These are phyloP conservation scores for Rhodotorula sp. DNA, from an alignment of 1,284 basidiomycete species.

Conservation along the genomic window DNA sequence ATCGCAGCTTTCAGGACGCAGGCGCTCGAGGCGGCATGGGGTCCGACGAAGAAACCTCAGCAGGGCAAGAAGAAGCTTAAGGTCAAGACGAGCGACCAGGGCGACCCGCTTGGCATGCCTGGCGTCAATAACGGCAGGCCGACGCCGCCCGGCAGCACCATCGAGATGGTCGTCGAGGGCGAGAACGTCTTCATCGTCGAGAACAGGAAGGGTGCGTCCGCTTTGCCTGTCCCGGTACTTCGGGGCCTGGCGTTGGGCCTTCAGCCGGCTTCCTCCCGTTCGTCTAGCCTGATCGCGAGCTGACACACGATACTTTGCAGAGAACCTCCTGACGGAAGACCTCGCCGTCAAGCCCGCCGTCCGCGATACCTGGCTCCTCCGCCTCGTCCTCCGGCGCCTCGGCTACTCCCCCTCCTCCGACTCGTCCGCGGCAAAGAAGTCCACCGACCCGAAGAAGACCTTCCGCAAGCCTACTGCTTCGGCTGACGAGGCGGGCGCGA, in stretches of 20 bases:
- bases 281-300: too few relatives aligned
- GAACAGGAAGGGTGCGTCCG: slow-evolving; percentile 41
- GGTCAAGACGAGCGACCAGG: slow-evolving; percentile 42
- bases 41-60: slow-evolving; percentile 36
- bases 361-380: slow-evolving; percentile 35
- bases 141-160: slow-evolving; percentile 31
- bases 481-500: slow-evolving; percentile 4
- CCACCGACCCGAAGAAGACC: slow-evolving; percentile 2
- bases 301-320: background rate
- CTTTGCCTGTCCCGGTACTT: too few relatives aligned
- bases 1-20: slow-evolving; percentile 52
- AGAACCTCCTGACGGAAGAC: slow-evolving; percentile 29
- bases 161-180: slow-evolving; percentile 44
- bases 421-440: background rate
- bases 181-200: slow-evolving; percentile 45
- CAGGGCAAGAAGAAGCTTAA: slow-evolving; percentile 31
- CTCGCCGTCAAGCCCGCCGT: slow-evolving; percentile 20
- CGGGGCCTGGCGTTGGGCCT: too few relatives aligned
- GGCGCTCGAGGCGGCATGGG: slow-evolving; percentile 44
- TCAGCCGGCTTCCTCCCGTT: too few relatives aligned
- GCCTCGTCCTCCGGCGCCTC: slow-evolving; percentile 2
- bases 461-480: slow-evolving; percentile 9
- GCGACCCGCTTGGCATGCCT: slow-evolving; percentile 31
- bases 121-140: slow-evolving; percentile 33
- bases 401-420: background rate